Base-by-base conservation (phyloP, 1,284 basidiomycete genomes). In the Takashimella tepidaria region DNA sequence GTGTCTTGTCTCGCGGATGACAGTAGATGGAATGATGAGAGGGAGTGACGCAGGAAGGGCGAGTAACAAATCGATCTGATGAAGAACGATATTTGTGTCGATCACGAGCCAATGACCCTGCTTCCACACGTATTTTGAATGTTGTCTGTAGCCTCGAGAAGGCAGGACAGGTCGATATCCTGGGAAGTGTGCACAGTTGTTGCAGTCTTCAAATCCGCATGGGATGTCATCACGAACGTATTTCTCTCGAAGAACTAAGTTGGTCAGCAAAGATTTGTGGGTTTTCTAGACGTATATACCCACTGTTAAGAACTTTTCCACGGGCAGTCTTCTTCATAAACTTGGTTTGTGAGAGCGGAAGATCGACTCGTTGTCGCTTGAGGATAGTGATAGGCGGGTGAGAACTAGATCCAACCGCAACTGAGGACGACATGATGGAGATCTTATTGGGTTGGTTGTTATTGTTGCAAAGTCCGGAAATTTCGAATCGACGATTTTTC, bases 81-180 rank as follows among this genome's bases (percentile, higher is more conserved):
- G 84, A 11, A 99, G 80, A 62, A 98, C 90, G 5, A 97, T 84
- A 74, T 99, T 99, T 22, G 96, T 98, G 74, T 99, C 96, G 13
- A 95, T 87, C 4, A 99, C 78, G 25, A 98, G 73, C 72, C 87
- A 93, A 69, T 97, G 90, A 0, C 88, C 74, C 21, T 64, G 54
- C 20, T 57, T 60, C 19, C 55, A 57, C 22, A 53, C 57, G 56
- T 64, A 70, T 50, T 67, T 67, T 68, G 66, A 45, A 77, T 79
- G 74, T 84, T 76, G 72, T 5, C 72, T 65, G 49, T 81, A 82
- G 5, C 85, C 85, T 2, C 72, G 62, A 21, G 64, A 65, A 42
- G 82, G 84, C 21, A 84, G 79, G 45, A 68, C 78, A 55, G 71
- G 63, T 48, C 65, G 60, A 57, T 63, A 70, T 10, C 75, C 72